Conservation (phyloP, 106 monocot species). For the Dendrobium nobile region DNA sequence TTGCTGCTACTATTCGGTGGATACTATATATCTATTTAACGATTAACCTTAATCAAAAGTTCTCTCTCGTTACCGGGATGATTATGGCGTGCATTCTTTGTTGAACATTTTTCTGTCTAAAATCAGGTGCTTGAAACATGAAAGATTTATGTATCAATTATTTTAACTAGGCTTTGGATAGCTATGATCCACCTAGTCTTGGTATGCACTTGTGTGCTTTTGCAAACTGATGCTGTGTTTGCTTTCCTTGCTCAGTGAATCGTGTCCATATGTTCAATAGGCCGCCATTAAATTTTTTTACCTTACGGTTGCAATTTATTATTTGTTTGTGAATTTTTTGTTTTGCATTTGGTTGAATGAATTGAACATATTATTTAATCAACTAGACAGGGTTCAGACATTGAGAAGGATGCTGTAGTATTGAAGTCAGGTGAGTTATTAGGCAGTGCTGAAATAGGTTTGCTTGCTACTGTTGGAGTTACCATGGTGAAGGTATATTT, state of each 20-base stretch:
- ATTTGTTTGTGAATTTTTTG: neutral
- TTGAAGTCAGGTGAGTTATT: constrained; percentile 67
- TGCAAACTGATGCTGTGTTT: neutral
- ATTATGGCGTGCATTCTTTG: neutral
- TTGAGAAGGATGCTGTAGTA: constrained; percentile 68
- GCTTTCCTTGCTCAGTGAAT: neutral
- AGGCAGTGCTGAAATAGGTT: constrained; percentile 71
- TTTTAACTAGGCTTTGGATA: neutral
- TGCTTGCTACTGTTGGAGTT: constrained; percentile 85
- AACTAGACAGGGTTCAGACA: constrained; percentile 69
- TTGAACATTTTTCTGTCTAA: neutral
- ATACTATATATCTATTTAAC: no score
- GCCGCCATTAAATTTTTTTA: neutral
- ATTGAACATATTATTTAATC: neutral
- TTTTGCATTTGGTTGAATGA: neutral
- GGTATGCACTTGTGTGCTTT: neutral
- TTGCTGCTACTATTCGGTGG: no score
- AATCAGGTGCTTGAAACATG: neutral
- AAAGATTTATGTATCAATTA: neutral
- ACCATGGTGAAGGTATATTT: constrained; percentile 69
- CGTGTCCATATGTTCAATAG: neutral
- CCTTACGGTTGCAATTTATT: neutral
- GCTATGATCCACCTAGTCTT: neutral
- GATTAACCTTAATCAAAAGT: no score
- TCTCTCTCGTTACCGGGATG: no score